Evolutionary conservation across 2,329 filamentous ascomycete species (phyloP).

Genomic region (Nannizzia gypsea): DNA sequence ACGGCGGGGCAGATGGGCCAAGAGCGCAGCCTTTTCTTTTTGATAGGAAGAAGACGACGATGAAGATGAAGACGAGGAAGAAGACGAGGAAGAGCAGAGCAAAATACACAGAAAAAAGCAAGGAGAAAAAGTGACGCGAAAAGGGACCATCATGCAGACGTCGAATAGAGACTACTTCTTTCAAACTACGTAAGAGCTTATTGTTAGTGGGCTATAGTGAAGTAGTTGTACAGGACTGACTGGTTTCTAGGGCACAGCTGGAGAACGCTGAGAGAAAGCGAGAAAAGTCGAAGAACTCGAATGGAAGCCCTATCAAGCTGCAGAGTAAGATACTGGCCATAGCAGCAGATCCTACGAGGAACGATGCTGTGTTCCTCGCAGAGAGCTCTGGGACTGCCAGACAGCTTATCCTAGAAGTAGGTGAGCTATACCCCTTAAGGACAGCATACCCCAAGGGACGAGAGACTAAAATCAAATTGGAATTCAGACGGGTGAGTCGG

Average conservation of each 20-base stretch:
- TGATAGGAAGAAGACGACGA: neutral
- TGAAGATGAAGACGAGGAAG: neutral
- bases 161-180: conserved; percentile 75
- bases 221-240: conserved; percentile 1
- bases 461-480: neutral
- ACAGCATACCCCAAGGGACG: conserved; percentile 4
- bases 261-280: conserved; percentile 50
- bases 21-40: neutral
- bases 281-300: conserved; percentile 64
- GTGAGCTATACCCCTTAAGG: conserved; percentile 26
- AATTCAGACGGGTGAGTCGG: conserved; percentile 34
- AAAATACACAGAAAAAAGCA: neutral
- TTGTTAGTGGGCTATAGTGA: conserved; percentile 18
- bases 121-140: neutral
- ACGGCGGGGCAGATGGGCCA: conserved; percentile 17
- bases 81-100: neutral
- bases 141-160: conserved; percentile 49
- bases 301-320: conserved; percentile 68
- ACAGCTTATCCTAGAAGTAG: conserved; percentile 62
- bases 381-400: conserved; percentile 77
- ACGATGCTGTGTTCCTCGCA: conserved; percentile 59
- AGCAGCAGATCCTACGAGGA: conserved; percentile 52
- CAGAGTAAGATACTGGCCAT: conserved; percentile 78
- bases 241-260: conserved; percentile 36
- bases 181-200: conserved; percentile 67